Evolutionary conservation across 208 protist species (phyloP).

Genomic region (Trypanosoma avium): DNA sequence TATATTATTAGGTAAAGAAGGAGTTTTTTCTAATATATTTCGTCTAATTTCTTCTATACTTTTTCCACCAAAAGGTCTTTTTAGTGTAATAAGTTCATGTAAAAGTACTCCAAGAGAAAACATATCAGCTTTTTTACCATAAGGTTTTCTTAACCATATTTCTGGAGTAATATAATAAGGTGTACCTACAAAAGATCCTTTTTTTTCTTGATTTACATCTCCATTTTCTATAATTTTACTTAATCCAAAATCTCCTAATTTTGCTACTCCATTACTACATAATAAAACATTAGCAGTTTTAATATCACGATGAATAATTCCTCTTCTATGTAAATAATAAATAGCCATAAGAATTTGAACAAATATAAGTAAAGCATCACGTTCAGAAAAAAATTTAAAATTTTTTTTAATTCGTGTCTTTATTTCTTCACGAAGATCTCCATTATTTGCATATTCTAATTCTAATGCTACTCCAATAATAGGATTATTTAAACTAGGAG

Average conservation of each 20-base stretch:
- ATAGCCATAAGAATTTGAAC: slow-evolving; percentile 78
- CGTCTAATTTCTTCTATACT: slow-evolving; percentile 79
- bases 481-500: slow-evolving; percentile 27
- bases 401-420: slow-evolving; percentile 27
- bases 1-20: slow-evolving; percentile 49
- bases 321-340: slow-evolving; percentile 76
- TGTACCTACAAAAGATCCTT: slow-evolving; percentile 79
- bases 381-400: slow-evolving; percentile 38
- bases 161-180: slow-evolving; percentile 94
- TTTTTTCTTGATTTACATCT: slow-evolving; percentile 58
- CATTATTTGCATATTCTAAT: slow-evolving; percentile 74
- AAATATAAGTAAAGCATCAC: slow-evolving; percentile 56
- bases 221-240: slow-evolving; percentile 57
- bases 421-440: slow-evolving; percentile 65
- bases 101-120: slow-evolving; percentile 89
- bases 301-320: slow-evolving; percentile 88
- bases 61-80: slow-evolving; percentile 72
- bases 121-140: slow-evolving; percentile 93
- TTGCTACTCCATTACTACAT: slow-evolving; percentile 73
- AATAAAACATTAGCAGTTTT: slow-evolving; percentile 88
- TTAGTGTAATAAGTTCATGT: slow-evolving; percentile 86
- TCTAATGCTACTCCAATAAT: slow-evolving; percentile 44
- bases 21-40: slow-evolving; percentile 54
- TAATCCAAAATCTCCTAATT: slow-evolving; percentile 88
- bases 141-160: slow-evolving; percentile 90